Percentiles rank a stretch among this genome's conserved stretches.
These are phyloP conservation scores for Geotrichum aggregatum DNA, from an alignment of 1,139 yeast genomes.

Conservation along the genomic window DNA sequence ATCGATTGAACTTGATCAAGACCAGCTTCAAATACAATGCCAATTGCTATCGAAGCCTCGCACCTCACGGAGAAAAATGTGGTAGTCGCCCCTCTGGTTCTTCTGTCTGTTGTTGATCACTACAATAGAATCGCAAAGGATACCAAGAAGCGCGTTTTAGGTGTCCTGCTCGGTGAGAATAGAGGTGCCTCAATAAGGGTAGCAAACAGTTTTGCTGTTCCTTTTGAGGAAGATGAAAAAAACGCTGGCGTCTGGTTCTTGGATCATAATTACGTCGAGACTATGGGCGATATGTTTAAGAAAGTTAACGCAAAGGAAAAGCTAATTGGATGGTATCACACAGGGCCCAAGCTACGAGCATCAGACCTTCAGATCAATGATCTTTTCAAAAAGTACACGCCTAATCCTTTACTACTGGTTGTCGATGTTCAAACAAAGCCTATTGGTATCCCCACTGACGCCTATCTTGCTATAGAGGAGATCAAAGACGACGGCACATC, in stretches of 20 bases:
- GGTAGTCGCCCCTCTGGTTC: conserved; percentile 91
- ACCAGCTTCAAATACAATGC: conserved; percentile 13
- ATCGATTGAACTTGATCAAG: neutral
- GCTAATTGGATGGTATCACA: conserved; percentile 97
- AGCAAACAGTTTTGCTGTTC: conserved; percentile 55
- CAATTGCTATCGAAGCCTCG: conserved; percentile 23
- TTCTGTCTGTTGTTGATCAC: conserved; percentile 92
- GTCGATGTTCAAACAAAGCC: conserved; percentile 84
- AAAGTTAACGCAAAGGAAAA: conserved; percentile 96
- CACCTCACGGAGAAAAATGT: conserved; percentile 51
- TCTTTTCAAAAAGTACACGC: conserved; percentile 74
- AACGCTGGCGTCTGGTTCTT: conserved; percentile 92
- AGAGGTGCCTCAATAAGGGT: conserved; percentile 43
- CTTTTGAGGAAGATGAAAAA: conserved; percentile 94
- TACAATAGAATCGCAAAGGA: conserved; percentile 77
- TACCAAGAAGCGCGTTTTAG: conserved; percentile 79
- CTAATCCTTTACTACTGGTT: conserved; percentile 78
- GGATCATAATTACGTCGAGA: conserved; percentile 92
- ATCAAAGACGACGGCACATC: conserved; percentile 95
- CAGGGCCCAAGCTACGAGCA: conserved; percentile 90
- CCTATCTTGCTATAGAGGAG: conserved; percentile 90
- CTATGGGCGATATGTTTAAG: conserved; percentile 97
- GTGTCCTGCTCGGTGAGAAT: conserved; percentile 86
- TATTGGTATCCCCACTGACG: conserved; percentile 91
- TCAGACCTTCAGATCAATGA: conserved; percentile 91